phyloP scores from a whole-genome alignment of 306 rosid genomes.

The Ammopiptanthus mongolicus region DNA sequence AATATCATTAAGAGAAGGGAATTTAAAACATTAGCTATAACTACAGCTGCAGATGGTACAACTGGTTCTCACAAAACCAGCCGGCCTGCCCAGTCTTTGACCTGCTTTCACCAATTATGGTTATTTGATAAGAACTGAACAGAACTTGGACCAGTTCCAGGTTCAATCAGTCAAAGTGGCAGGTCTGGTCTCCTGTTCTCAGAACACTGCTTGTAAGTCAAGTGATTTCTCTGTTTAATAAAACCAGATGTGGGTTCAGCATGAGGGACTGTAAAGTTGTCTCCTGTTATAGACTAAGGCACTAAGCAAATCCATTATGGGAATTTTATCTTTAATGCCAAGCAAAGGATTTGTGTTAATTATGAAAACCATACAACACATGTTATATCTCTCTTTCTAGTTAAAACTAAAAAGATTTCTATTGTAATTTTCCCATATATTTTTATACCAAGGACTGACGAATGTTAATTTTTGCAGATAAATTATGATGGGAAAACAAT shows the following conservation, averaged over 20 bases:
- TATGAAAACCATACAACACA: neutral
- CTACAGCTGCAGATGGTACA: neutral
- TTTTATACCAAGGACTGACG: conserved; percentile 18
- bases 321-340: conserved; percentile 6
- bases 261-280: neutral
- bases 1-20: neutral
- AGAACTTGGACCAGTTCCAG: neutral
- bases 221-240: neutral
- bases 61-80: neutral
- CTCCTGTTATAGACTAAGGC: neutral
- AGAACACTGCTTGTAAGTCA: neutral
- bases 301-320: neutral
- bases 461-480: conserved; percentile 49
- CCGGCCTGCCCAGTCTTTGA: neutral
- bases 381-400: neutral
- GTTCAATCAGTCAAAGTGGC: neutral
- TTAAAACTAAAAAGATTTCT: neutral
- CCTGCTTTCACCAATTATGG: neutral
- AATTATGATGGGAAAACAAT: conserved; percentile 54
- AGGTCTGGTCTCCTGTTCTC: conserved; percentile 6
- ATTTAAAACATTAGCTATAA: neutral
- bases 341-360: neutral
- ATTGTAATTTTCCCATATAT: neutral
- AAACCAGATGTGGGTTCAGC: neutral
- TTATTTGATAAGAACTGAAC: neutral